These are phyloP conservation scores for Globisporangium megalacanthum DNA, from an alignment of 352 stramenopile genomes.

Conservation along the genomic window DNA sequence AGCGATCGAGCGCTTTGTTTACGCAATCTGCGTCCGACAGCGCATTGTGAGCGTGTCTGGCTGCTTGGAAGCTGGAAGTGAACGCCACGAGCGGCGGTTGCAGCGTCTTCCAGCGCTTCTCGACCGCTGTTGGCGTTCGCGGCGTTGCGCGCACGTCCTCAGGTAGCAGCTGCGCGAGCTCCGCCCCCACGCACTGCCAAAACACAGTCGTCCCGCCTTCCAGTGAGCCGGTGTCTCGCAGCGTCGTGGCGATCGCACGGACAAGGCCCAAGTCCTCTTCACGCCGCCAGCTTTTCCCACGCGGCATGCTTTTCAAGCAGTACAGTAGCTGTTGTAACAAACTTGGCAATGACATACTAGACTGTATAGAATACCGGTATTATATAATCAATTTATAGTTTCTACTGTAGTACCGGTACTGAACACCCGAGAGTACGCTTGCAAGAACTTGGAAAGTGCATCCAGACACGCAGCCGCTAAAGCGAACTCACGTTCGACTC, in stretches of 20 bases:
- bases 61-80: not conserved
- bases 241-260: constrained; percentile 4
- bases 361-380: not conserved
- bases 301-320: not conserved
- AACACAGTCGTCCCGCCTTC: constrained; percentile 1
- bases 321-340: too few relatives aligned
- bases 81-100: constrained; percentile 3
- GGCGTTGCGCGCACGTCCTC: constrained; percentile 4
- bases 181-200: constrained; percentile 6
- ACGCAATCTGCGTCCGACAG: not conserved
- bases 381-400: not conserved
- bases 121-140: constrained; percentile 4
- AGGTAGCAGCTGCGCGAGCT: constrained; percentile 4
- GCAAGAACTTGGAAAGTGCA: too few relatives aligned
- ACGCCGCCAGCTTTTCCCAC: constrained; percentile 16
- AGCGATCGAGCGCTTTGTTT: constrained; percentile 4
- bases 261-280: constrained; percentile 16
- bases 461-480: too few relatives aligned
- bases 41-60: not conserved
- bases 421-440: not conserved
- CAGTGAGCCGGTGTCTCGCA: not conserved
- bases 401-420: too few relatives aligned
- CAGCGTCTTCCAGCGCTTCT: constrained; percentile 13
- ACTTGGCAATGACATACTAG: too few relatives aligned
- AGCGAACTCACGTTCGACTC: too few relatives aligned